Evolutionary conservation across 352 stramenopile genomes (phyloP), one percentile per base, ranked within the genome.

Genomic region (Globisporangium cederbergense): DNA sequence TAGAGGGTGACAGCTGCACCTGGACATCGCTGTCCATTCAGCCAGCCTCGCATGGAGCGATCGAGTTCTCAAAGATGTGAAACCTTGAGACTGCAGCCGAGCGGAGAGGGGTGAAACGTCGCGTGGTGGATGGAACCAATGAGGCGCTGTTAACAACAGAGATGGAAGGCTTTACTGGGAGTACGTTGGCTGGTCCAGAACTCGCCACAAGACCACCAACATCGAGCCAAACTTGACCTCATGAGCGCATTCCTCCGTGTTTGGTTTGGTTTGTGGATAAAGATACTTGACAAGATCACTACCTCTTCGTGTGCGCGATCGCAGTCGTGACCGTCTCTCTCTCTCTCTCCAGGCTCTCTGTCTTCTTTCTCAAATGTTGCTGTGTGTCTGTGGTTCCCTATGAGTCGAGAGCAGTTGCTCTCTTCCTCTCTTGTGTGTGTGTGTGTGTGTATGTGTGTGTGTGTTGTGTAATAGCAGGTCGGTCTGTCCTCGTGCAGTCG

Each of bases 351-450:
- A 28, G 4, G 42, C 42, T 57, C 42, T 57, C 30, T 43, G 28
- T 56, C 28, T 56, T 56, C 49, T 57, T 40, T 56, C 50, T 49
- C 42, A 49, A 57, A 57, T 57, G 30, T 16, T 57, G 28, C 32
- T 52, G 22, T 42, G 47, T 58, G 22, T 58, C 20, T 65, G n/a
- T 65, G 32, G 13, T 18, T 54, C 16, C 47, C 13, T 64, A 32
- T 61, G 70, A 60, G 59, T 64, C 56, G 51, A 58, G 51, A 32
- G 38, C 34, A 10, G 47, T 30, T 4, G 18, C 10, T n/a, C n/a
- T 54, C 47, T 20, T 38, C 46, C 58, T 54, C 51, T 43, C 70
- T 42, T 67, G 14, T 70, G 18, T 77, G 55, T 74, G 59, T 76
- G 28, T 73, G 11, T 65, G 38, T 66, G 47, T 73, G 50, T 78